Conservation (phyloP, 1,139 yeast genomes). For the Torulaspora pretoriensis region DNA sequence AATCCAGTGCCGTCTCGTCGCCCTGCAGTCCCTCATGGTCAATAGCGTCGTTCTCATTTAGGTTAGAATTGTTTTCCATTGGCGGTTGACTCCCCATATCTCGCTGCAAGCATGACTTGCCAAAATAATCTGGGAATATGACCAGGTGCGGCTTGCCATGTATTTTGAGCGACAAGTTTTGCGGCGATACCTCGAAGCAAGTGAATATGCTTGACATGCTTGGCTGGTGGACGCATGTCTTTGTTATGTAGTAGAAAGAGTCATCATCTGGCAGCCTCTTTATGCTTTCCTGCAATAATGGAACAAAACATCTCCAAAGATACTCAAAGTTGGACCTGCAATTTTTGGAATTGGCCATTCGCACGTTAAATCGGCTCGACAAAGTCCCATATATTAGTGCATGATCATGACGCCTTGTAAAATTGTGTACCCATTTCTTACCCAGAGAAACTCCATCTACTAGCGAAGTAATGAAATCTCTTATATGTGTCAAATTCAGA, state of each 20-base stretch:
- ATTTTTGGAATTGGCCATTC: constrained; percentile 19
- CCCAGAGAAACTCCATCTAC: constrained; percentile 22
- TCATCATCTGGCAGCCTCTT: constrained; percentile 10
- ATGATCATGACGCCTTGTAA: constrained; percentile 24
- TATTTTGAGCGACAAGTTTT: constrained; percentile 11
- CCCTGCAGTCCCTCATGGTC: constrained; percentile 8
- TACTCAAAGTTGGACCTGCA: constrained; percentile 21
- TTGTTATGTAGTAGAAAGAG: constrained; percentile 21
- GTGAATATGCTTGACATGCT: constrained; percentile 23
- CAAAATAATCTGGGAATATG: constrained; percentile 20
- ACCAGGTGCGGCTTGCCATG: constrained; percentile 17
- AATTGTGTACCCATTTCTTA: constrained; percentile 27
- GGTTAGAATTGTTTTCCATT: neutral
- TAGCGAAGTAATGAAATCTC: constrained; percentile 18
- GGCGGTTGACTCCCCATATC: constrained; percentile 2
- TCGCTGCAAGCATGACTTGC: constrained; percentile 13
- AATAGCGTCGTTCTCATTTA: constrained; percentile 8
- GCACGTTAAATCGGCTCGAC: constrained; percentile 14
- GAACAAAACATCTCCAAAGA: constrained; percentile 23
- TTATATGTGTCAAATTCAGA: constrained; percentile 22
- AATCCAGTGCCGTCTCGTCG: neutral
- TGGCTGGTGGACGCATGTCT: constrained; percentile 18
- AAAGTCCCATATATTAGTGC: constrained; percentile 23
- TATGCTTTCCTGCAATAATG: constrained; percentile 15
- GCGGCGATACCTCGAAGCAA: constrained; percentile 20